A percentile compares a stretch with the other conserved stretches of the same genome.
These are phyloP conservation scores for Breynia disticha DNA, from an alignment of 441 rosid genomes.

Conservation along the genomic window DNA sequence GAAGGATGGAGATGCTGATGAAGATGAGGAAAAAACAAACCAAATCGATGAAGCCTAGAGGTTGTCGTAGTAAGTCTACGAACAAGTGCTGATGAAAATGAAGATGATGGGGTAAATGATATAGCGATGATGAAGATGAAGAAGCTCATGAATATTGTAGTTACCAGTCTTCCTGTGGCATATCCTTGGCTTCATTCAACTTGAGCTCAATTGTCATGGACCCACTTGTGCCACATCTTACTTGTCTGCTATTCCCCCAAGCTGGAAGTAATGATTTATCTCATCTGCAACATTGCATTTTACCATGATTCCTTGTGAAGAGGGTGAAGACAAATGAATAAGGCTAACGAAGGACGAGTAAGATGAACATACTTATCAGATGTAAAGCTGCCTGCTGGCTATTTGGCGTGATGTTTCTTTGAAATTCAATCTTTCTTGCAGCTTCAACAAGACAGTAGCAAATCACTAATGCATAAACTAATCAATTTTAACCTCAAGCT, in stretches of 20 bases:
- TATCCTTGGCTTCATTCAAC: constrained; percentile 84
- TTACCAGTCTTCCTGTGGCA: constrained; percentile 98
- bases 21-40: not conserved
- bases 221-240: constrained; percentile 66
- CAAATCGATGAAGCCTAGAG: too few species aligned
- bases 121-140: constrained; percentile 15
- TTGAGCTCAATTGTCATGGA: constrained; percentile 45
- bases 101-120: too few species aligned
- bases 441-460: constrained; percentile 58
- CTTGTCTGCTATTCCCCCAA: constrained; percentile 88
- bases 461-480: too few species aligned
- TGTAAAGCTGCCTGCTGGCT: constrained; percentile 55
- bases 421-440: constrained; percentile 71
- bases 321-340: not conserved
- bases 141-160: constrained; percentile 16
- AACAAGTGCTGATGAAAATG: constrained; percentile 3
- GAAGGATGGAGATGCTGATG: constrained; percentile 22
- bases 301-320: not conserved
- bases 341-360: not conserved
- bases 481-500: too few species aligned
- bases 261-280: constrained; percentile 63
- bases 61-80: constrained; percentile 16
- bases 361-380: constrained; percentile 44
- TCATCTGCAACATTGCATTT: constrained; percentile 40
- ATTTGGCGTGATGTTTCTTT: constrained; percentile 46